Conservation (phyloP, 768 basidiomycete genomes). For the Termitomyces sp. region DNA sequence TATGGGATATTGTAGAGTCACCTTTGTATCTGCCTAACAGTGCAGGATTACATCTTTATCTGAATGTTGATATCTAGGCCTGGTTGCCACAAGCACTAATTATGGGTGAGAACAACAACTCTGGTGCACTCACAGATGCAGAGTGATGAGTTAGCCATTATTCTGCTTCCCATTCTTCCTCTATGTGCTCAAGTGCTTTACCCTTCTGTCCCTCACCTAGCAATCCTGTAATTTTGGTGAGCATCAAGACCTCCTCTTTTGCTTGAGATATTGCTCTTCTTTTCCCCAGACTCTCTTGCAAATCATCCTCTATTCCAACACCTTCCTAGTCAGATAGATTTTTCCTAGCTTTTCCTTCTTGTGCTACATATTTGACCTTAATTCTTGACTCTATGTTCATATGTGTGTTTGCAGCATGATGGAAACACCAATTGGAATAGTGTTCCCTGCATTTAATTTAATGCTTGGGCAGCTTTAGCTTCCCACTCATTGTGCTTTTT, state of each 20-base stretch:
- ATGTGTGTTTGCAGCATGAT: constrained; percentile 48
- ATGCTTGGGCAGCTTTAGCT: constrained; percentile 61
- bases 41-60: too few species aligned
- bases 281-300: constrained; percentile 1
- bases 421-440: constrained; percentile 82
- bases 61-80: too few species aligned
- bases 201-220: constrained; percentile 67
- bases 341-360: constrained; percentile 11
- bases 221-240: constrained; percentile 63
- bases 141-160: constrained; percentile 6
- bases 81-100: too few species aligned
- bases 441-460: constrained; percentile 66
- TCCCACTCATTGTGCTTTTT: constrained; percentile 74
- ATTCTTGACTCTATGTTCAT: constrained; percentile 27
- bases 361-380: constrained; percentile 18
- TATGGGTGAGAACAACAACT: neutral
- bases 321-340: constrained; percentile 21
- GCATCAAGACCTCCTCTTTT: constrained; percentile 42
- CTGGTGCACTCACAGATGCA: neutral
- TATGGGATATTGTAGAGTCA: too few species aligned
- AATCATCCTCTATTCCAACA: constrained; percentile 17
- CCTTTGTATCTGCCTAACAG: too few species aligned
- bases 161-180: constrained; percentile 54
- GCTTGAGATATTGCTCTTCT: constrained; percentile 26
- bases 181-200: constrained; percentile 51